These are phyloP conservation scores for Capronia epimyces DNA, from an alignment of 2,329 filamentous ascomycete species.

Conservation along the genomic window DNA sequence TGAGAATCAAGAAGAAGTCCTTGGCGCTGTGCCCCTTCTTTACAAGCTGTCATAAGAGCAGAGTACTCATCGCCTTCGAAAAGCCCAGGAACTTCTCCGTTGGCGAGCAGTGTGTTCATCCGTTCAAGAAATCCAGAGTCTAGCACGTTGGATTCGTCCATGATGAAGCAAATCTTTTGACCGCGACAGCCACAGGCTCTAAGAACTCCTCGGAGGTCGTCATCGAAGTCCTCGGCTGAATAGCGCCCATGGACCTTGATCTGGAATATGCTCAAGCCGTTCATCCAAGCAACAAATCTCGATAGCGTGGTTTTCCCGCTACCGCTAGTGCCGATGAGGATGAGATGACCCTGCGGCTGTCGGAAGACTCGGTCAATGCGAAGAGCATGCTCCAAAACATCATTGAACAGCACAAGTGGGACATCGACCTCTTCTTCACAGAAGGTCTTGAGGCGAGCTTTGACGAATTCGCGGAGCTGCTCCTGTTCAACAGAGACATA, in stretches of 20 bases:
- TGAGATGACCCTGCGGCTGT: slow-evolving; percentile 95
- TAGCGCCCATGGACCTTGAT: slow-evolving; percentile 99
- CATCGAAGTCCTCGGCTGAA: slow-evolving; percentile 96
- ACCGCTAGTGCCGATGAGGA: slow-evolving; percentile 95
- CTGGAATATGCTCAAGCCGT: slow-evolving; percentile 96
- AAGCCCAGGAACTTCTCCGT: slow-evolving; percentile 96
- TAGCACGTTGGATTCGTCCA: slow-evolving; percentile 98
- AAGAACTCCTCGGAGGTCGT: slow-evolving; percentile 89
- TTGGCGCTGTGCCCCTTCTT: slow-evolving; percentile 94
- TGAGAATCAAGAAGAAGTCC: slow-evolving; percentile 92
- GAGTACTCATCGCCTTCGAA: slow-evolving; percentile 99
- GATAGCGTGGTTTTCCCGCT: slow-evolving; percentile 98
- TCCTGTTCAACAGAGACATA: slow-evolving; percentile 96
- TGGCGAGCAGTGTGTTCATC: slow-evolving; percentile 98
- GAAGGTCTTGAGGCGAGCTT: slow-evolving; percentile 93
- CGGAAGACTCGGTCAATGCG: slow-evolving; percentile 98
- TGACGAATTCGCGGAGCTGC: slow-evolving; percentile 92
- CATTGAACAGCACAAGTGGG: slow-evolving; percentile 97
- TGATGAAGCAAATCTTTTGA: slow-evolving; percentile 99
- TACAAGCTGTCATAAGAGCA: slow-evolving; percentile 98
- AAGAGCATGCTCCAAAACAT: slow-evolving; percentile 94
- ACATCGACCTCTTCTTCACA: slow-evolving; percentile 99
- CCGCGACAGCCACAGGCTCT: slow-evolving; percentile 93
- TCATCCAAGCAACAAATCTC: slow-evolving; percentile 99
- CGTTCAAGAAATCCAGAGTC: slow-evolving; percentile 98